Evolutionary conservation across 2,329 filamentous ascomycete genomes (phyloP), one percentile per base, ranked within the genome.

Genomic region (Fusarium sp.): DNA sequence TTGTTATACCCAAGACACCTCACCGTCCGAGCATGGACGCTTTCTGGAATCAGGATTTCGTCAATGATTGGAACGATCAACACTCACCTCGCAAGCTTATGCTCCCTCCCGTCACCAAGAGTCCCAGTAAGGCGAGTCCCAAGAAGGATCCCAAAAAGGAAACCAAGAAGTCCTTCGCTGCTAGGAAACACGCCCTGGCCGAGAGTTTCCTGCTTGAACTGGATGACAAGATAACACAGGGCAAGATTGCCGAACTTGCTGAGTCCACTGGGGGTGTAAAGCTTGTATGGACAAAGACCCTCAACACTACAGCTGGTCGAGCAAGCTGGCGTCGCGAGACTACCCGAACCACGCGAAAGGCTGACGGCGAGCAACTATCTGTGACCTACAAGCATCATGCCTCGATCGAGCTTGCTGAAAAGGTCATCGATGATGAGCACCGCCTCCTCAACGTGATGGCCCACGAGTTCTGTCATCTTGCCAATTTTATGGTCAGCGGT

Each of bases 401-500:
- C 12, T 89, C 86, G 18, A 97, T 98, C 76, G 95, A 98, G 78
- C 88, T 98, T 4, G 93, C 95, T 0, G 90, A 93, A 58, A 97
- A 97, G 78, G 91, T 98, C 49, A 94, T 98, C 67, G 90, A 94
- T 77, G 87, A 91, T 75, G 89, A 92, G 72, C 81, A 91, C 62
- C 89, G 93, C 5, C 86, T 98, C 2, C 86, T 96, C 69, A 98
- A 98, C 79, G 94, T 96, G 0, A 82, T 98, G n/a, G 94, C 95
- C 0, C 96, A 99, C 79, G 96, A 99, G 76, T 98, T 96, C 83
- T 98, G 96, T 79, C 96, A 99, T 77, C 83, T 98, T 2, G 91
- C 93, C 45, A 97, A 94, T 75, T 98, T 95, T 79, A 97, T 98
- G 89, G 84, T 98, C 68, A 91, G 87, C 51, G 89, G 90, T 38